phyloP scores from a whole-genome alignment of 2,329 filamentous ascomycete species.

The Geosmithia morbida region DNA sequence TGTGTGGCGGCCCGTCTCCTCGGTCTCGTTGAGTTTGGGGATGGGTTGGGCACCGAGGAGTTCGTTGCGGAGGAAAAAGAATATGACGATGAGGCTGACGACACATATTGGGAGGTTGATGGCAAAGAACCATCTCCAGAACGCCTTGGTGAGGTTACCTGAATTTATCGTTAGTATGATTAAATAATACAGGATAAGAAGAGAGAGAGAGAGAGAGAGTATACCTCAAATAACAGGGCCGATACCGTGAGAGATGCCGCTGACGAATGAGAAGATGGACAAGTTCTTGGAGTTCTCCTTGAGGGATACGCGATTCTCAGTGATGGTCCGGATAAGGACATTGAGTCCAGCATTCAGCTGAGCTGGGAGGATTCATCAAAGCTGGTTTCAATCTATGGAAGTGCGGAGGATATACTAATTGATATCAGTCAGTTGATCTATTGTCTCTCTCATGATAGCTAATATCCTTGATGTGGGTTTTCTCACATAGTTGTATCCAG shows the following conservation, averaged over 20 bases:
- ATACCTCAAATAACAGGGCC: slow-evolving; percentile 46
- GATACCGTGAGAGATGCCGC: slow-evolving; percentile 42
- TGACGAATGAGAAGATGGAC: slow-evolving; percentile 44
- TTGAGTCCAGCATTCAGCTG: slow-evolving; percentile 56
- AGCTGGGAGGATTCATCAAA: slow-evolving; percentile 45
- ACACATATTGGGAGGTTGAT: slow-evolving; percentile 43
- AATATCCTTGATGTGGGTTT: not conserved
- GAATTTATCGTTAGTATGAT: not conserved
- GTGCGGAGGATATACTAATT: slow-evolving; percentile 17
- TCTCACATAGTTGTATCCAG: slow-evolving; percentile 47
- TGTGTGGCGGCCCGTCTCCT: slow-evolving; percentile 13
- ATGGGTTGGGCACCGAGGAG: slow-evolving; percentile 37
- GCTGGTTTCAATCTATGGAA: slow-evolving; percentile 44
- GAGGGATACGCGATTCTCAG: slow-evolving; percentile 49
- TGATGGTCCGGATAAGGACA: slow-evolving; percentile 45
- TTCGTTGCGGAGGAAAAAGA: slow-evolving; percentile 41
- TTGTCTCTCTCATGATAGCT: not conserved
- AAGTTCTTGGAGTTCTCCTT: slow-evolving; percentile 48
- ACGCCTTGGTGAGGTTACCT: slow-evolving; percentile 34
- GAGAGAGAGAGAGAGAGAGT: not conserved
- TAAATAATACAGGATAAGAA: not conserved
- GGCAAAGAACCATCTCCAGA: slow-evolving; percentile 55
- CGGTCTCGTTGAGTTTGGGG: slow-evolving; percentile 26
- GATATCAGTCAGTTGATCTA: slow-evolving; percentile 2
- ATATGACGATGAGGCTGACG: slow-evolving; percentile 35